phyloP scores from a whole-genome alignment of 495 filamentous ascomycete genomes.

The Penicillium pancosmium region DNA sequence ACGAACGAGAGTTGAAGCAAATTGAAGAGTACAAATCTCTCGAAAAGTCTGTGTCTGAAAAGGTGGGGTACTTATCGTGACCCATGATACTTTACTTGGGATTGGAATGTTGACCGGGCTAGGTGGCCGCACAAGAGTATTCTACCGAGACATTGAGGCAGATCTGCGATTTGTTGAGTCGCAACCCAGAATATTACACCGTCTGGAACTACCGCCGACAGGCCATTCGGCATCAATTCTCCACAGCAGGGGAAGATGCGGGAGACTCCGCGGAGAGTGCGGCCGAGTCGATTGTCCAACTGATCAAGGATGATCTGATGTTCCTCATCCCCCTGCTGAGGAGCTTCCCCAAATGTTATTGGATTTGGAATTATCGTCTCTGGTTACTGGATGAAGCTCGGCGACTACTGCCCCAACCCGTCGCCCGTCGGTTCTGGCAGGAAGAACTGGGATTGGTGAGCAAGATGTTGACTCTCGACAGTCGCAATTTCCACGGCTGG shows the following conservation, averaged over 20 bases:
- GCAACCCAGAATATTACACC: constrained; percentile 98
- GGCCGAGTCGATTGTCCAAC: constrained; percentile 40
- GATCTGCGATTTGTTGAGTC: constrained; percentile 76
- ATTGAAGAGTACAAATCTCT: constrained; percentile 79
- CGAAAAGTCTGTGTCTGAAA: constrained; percentile 63
- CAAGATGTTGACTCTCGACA: constrained; percentile 86
- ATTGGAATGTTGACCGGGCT: constrained; percentile 10
- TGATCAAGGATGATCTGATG: constrained; percentile 69
- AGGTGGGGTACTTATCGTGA: constrained; percentile 41
- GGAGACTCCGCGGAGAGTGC: constrained; percentile 16
- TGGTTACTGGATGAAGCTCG: constrained; percentile 81
- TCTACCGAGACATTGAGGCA: constrained; percentile 67
- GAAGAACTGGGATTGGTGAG: constrained; percentile 77
- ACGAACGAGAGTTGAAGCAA: constrained; percentile 68
- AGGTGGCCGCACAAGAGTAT: constrained; percentile 63
- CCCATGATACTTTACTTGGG: background rate
- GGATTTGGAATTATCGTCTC: constrained; percentile 97
- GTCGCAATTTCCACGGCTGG: constrained; percentile 97
- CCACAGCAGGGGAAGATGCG: constrained; percentile 23
- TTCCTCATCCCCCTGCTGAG: constrained; percentile 83
- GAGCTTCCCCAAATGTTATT: constrained; percentile 95
- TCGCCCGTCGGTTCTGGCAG: constrained; percentile 73
- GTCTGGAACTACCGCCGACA: constrained; percentile 94
- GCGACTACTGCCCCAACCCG: constrained; percentile 52
- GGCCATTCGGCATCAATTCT: constrained; percentile 54